Base-by-base conservation (phyloP, 352 stramenopile species). In the Aphanomyces stellatus region DNA sequence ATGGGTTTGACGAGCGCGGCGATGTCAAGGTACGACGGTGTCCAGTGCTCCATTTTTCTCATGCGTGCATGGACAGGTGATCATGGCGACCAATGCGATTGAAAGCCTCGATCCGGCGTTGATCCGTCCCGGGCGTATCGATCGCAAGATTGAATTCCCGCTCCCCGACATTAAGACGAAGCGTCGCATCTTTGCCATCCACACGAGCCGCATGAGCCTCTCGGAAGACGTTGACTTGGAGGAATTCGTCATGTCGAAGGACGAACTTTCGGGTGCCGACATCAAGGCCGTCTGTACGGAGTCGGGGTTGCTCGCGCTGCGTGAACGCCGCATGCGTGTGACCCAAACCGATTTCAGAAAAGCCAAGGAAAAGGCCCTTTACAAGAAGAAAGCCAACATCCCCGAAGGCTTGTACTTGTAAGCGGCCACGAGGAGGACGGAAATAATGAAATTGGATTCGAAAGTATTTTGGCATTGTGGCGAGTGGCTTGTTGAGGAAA, bases 111-210 rank as follows among this genome's bases (percentile, higher is more conserved):
- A 99, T 77, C 98, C 98, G 8, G 98, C 98, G 6, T 82, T 99
- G 46, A 99, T 99, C 74, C 94, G 98, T 74, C 97, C 98, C 7
- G 98, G 98, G 33, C 96, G 98, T 77, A 99, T 99, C 70, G 98
- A 99, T 82, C 88, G 98, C 74, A 99, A 99, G 90, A 99, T 99
- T 80, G 97, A 99, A 80, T 99, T 99, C 75, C 98, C 98, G 17
- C 79, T 99, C 46, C 98, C 98, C 19, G 97, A 99, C 70, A 96
- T 98, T 61, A 99, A 99, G 77, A 99, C 97, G 19, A 99, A 99
- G 85, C 83, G 97, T 33, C 96, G 98, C 72, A 99, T 99, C 80
- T 99, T 99, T 77, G 89, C 95, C 72, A 99, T 99, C 72, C 98
- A 99, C 88, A 99, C 97, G 53, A 91, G 85, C 57, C 95, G 95